Evolutionary conservation across 768 basidiomycete species (phyloP).

Genomic region (Leccinum imitatum): DNA sequence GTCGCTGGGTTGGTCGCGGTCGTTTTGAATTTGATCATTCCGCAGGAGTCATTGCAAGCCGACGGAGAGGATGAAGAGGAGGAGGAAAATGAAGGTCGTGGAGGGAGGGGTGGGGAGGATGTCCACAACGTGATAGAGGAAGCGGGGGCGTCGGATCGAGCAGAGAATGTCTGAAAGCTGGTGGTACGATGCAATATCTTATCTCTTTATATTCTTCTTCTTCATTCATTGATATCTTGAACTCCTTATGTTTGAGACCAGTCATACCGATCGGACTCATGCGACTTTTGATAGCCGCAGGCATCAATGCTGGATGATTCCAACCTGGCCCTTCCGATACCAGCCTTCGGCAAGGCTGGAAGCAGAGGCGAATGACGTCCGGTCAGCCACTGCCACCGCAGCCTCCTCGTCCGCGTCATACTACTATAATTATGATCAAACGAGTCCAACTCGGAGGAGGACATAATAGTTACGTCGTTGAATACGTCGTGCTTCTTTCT

Average conservation of each 20-base stretch:
- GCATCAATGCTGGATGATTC: no score
- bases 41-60: slow-evolving; percentile 31
- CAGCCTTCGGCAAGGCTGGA: no score
- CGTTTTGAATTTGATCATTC: slow-evolving; percentile 57
- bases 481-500: no score
- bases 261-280: neutral
- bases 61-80: slow-evolving; percentile 20
- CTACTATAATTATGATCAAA: no score
- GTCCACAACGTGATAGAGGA: slow-evolving; percentile 25
- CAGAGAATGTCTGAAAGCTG: neutral
- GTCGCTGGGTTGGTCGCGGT: slow-evolving; percentile 57
- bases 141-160: slow-evolving; percentile 20
- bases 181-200: neutral
- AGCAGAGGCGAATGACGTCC: no score
- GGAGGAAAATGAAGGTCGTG: neutral
- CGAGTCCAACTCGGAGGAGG: no score
- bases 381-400: no score
- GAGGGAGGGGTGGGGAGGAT: neutral
- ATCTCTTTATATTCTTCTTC: neutral
- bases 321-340: no score
- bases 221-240: neutral
- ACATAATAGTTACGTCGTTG: no score
- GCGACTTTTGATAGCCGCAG: no score
- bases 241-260: neutral
- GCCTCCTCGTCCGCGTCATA: no score